These are phyloP conservation scores for Phialophora macrospora DNA, from an alignment of 2,329 filamentous ascomycete species.

Conservation along the genomic window DNA sequence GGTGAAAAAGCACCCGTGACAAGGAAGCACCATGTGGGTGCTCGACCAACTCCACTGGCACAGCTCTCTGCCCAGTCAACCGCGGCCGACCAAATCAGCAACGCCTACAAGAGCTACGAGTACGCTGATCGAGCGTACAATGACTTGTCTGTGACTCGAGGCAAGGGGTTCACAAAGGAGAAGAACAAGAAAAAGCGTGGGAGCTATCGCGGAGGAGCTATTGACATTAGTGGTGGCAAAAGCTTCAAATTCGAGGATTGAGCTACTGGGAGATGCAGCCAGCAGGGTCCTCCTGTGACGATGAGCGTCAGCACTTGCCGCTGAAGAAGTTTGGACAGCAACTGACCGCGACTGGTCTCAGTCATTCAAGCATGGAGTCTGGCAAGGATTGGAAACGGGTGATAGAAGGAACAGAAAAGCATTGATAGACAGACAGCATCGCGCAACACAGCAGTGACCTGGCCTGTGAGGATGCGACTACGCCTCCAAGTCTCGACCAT, in stretches of 20 bases:
- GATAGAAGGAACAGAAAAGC: constrained; percentile 9
- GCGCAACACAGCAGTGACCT: not conserved
- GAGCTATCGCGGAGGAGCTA: constrained; percentile 84
- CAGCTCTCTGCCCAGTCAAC: constrained; percentile 70
- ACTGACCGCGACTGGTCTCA: not conserved
- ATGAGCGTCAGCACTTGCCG: not conserved
- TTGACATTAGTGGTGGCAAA: constrained; percentile 81
- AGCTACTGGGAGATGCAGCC: constrained; percentile 27
- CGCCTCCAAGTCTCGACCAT: not conserved
- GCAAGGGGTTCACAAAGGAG: constrained; percentile 98
- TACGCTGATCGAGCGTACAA: constrained; percentile 89
- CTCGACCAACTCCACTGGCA: constrained; percentile 75
- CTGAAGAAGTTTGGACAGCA: not conserved
- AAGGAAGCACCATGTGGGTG: constrained; percentile 51
- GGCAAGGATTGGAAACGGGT: not conserved
- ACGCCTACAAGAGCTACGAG: constrained; percentile 79
- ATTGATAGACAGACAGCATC: constrained; percentile 6
- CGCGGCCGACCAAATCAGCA: constrained; percentile 74
- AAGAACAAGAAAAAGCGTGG: constrained; percentile 99
- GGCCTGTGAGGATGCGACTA: not conserved
- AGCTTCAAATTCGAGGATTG: constrained; percentile 95
- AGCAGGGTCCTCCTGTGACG: not conserved
- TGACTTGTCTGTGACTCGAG: constrained; percentile 86
- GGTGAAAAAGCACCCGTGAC: constrained; percentile 1
- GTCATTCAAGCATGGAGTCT: constrained; percentile 43